Evolutionary conservation across 306 rosid genomes (phyloP), one percentile per base, ranked within the genome.

Genomic region (Calophaca sinica): DNA sequence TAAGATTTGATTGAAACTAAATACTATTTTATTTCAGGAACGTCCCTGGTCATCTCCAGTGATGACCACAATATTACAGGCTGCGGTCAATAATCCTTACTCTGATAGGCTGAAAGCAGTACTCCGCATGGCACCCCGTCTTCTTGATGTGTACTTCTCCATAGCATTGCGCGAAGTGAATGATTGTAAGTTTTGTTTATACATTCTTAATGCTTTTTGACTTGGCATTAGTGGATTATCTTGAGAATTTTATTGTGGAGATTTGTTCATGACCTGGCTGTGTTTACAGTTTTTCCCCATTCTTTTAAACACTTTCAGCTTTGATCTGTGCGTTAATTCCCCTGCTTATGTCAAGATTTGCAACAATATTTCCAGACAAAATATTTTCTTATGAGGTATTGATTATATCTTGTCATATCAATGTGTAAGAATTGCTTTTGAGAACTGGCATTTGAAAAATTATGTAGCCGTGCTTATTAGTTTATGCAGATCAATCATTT

Each of bases 11-110:
- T 46, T 11, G 52, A 46, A 46, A 33, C 53, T 68, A 49, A 63
- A 71, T 81, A 61, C 41, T 81, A 36, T 68, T 46, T 5, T 77
- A 51, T 73, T 76, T 78, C 88, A 94, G 98, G 98, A 91, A 79
- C 96, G 98, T 53, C 98, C 89, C 80, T 91, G 96, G 98, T 85
- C 87, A 45, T 94, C 98, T 86, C 96, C 97, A 42, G 94, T 81
- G 79, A 87, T 94, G 89, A 73, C 88, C 35, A 74, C 92, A 41
- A 75, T 82, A 50, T 72, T 94, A 52, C 89, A 87, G 85, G 72
- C 86, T 63, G 89, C 93, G 60, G 86, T 84, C 69, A 87, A 80
- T 79, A 81, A 67, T 77, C 86, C 96, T 73, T 96, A 80, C 83
- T 89, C 98, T 72, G 88, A 87, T 76, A 88, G 91, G 91, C 87